Conservation (phyloP, 495 filamentous ascomycete species). For the Tetracladium marchalianum region DNA sequence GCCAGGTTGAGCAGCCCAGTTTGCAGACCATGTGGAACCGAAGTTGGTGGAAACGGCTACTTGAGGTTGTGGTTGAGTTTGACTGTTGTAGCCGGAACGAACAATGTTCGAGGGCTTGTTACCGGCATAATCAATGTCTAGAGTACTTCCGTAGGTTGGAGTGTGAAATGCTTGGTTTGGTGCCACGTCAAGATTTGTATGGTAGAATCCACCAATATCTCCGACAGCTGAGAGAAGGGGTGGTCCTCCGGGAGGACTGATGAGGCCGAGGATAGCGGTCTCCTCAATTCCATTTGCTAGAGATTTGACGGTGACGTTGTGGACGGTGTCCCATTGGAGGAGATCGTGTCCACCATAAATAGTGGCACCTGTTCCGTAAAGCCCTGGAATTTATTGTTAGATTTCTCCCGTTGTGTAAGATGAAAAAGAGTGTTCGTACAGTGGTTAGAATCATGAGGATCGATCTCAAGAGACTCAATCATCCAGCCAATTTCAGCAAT, state of each 20-base stretch:
- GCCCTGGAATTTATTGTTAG: conserved; percentile 13
- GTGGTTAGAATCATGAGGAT: conserved; percentile 50
- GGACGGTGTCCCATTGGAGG: conserved; percentile 32
- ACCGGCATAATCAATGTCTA: conserved; percentile 47
- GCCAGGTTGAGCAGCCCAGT: background rate
- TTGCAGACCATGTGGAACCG: conserved; percentile 13
- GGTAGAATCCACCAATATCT: conserved; percentile 47
- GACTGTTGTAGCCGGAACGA: conserved; percentile 31
- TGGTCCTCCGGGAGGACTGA: conserved; percentile 39
- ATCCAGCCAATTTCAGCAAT: conserved; percentile 45
- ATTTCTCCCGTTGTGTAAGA: conserved; percentile 39
- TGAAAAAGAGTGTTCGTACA: conserved; percentile 33
- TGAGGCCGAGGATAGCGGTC: conserved; percentile 40
- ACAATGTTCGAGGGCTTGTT: conserved; percentile 41
- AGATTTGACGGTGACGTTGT: conserved; percentile 39
- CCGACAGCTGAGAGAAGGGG: conserved; percentile 48
- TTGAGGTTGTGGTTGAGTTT: conserved; percentile 19
- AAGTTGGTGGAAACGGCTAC: conserved; percentile 22
- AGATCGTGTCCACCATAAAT: conserved; percentile 34
- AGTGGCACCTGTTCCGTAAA: conserved; percentile 15
- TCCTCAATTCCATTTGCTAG: conserved; percentile 52
- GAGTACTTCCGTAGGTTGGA: conserved; percentile 38
- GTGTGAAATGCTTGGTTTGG: conserved; percentile 38
- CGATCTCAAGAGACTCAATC: conserved; percentile 50
- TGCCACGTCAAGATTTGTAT: conserved; percentile 32